Evolutionary conservation across 345 rosid species (phyloP), one percentile per base, ranked within the genome.

Genomic region (Ailanthus altissimus): DNA sequence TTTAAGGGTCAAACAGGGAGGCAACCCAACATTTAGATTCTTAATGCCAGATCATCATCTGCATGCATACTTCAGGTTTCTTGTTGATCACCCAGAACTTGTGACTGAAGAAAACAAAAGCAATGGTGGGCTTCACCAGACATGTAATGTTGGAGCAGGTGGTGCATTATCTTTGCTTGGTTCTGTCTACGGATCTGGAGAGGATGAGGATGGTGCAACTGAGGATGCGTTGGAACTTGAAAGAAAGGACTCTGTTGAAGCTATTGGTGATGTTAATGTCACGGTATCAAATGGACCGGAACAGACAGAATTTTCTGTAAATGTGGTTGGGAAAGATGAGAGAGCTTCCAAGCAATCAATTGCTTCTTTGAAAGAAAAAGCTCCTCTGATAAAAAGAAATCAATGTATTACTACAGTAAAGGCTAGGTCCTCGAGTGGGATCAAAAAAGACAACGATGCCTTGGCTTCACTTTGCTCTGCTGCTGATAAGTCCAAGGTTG

Each of bases 1-100:
- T 79, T 79, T 93, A 91, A 90, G 99, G 86, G 99, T 95, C 83
- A 95, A 92, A 85, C 99, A 93, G 67, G 99, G 99, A 75, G 90
- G 86, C 89, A 95, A 95, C 79, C 98, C 97, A 60, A 84, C 96
- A 10, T 95, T 95, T 88, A 97, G 99, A 56, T 93, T 94, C 85
- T 83, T 94, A 86, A 89, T 94, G 92, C 98, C 98, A 25, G 93
- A 90, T 83, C 96, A 95, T 81, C 83, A 58, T 65, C 93, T 90
- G 74, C 91, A 95, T 77, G 86, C 93, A 25, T 93, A 95, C 81
- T 93, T 86, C 74, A 91, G 89, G 84, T 90, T 88, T 85, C 98
- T 95, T 80, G 89, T 93, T 80, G 94, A 93, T 77, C 89, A 92
- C 86, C 90, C 87, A 77, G 97, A 93, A 74, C 89, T 92, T 80